Evolutionary conservation across 139 green algal genomes (phyloP), one percentile per base, ranked within the genome.

Genomic region (Yamagishiella unicocca): DNA sequence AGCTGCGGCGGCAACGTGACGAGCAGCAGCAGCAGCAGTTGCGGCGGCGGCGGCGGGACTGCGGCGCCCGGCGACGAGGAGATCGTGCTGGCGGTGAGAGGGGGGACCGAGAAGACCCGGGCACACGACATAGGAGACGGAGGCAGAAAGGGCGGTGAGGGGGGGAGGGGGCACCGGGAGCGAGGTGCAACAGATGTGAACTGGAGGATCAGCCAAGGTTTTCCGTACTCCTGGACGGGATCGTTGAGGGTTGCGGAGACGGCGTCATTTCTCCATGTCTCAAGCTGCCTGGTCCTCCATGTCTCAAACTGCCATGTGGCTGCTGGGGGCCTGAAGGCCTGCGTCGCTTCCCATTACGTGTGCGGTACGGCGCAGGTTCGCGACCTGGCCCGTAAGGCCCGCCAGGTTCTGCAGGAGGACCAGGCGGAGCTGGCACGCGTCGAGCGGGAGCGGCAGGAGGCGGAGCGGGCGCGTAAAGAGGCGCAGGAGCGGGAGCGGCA

Each of bases 371-470:
- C 31, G 75, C 33, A 55, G 83, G 71, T 91, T 7, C 87, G 90
- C 45, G 87, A 86, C 46, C 85, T 95, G 68, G 85, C 85, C 38
- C 33, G 80, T 5, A 40, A 80, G 33, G 92, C 90, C 1, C 83
- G 88, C 33, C 46, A 67, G 64, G 71, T 89, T 62, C 70, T 95
- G 74, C 75, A 81, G 35, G 79, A 87, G 54, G 86, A 94, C 38
- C 85, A 94, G 58, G 81, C 61, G 29, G 90, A 93, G 80, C 62
- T 93, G 83, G 88, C 86, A 31, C 61, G 86, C 22, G 40, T 87
- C 9, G 87, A 92, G 10, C 58, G 61, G 38, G 86, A 92, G 79
- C 75, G 70, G 33, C 66, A 61, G 33, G 90, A 87, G 79, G 85
- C 78, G 73, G 92, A 92, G 84, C 61, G 61, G 4, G 78, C 84